Percentiles rank a stretch among this genome's conserved stretches.
Evolutionary conservation across 2,329 filamentous ascomycete species (phyloP).

Genomic region (Fusarium chaquense): DNA sequence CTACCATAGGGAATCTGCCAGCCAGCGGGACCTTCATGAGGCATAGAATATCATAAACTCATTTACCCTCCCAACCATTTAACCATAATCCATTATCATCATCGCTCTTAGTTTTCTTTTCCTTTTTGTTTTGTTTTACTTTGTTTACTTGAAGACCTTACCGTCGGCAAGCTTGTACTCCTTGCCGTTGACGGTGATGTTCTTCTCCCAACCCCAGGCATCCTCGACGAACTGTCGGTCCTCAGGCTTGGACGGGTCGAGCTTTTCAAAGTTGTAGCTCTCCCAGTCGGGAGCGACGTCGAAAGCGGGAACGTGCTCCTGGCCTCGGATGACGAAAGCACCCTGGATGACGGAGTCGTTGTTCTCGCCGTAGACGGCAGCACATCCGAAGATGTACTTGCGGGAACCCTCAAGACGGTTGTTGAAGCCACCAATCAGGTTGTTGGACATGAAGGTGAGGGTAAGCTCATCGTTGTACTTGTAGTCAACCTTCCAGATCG

Average conservation of each 20-base stretch:
- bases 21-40: slow-evolving; percentile 42
- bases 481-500: slow-evolving; percentile 93
- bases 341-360: slow-evolving; percentile 93
- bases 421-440: slow-evolving; percentile 98
- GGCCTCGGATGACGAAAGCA: slow-evolving; percentile 93
- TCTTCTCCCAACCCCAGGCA: slow-evolving; percentile 93
- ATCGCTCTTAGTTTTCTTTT: slow-evolving; percentile 38
- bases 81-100: slow-evolving; percentile 54
- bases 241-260: slow-evolving; percentile 86
- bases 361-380: slow-evolving; percentile 88
- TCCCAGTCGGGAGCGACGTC: slow-evolving; percentile 98
- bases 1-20: slow-evolving; percentile 41
- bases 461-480: slow-evolving; percentile 99
- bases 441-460: slow-evolving; percentile 98
- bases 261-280: slow-evolving; percentile 96
- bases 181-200: slow-evolving; percentile 84
- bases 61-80: slow-evolving; percentile 47
- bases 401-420: slow-evolving; percentile 95
- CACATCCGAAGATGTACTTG: slow-evolving; percentile 96
- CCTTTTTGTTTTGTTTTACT: slow-evolving; percentile 27
- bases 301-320: slow-evolving; percentile 87
- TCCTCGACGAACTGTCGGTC: slow-evolving; percentile 88
- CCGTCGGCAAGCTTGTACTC: slow-evolving; percentile 88
- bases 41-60: slow-evolving; percentile 48
- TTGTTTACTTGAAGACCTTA: slow-evolving; percentile 97